Percentiles rank a stretch among this genome's conserved stretches.
phyloP scores from a whole-genome alignment of 305 asterid species.

The Striga hermonthica region DNA sequence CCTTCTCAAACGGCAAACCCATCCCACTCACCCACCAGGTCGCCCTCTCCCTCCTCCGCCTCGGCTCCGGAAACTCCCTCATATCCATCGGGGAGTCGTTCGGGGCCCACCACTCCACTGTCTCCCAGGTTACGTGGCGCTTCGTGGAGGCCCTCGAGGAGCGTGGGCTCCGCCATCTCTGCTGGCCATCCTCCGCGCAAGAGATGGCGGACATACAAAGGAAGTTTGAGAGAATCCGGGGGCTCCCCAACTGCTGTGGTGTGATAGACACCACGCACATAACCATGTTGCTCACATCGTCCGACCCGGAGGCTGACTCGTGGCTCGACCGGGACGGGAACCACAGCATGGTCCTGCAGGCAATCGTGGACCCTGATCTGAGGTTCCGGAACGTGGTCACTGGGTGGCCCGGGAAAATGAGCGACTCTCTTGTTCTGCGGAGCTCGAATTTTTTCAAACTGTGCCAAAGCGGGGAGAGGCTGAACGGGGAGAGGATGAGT shows the following conservation, averaged over 20 bases:
- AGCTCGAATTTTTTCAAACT: conserved; percentile 52
- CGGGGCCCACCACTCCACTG: conserved; percentile 78
- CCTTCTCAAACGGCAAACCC: conserved; percentile 62
- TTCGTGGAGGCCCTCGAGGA: conserved; percentile 86
- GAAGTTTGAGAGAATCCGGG: conserved; percentile 58
- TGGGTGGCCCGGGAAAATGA: conserved; percentile 85
- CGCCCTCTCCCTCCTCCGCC: conserved; percentile 72
- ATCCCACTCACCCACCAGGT: conserved; percentile 77
- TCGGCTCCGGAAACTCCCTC: conserved; percentile 78
- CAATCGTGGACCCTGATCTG: conserved; percentile 63
- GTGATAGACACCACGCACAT: conserved; percentile 73
- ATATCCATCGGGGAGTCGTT: conserved; percentile 78
- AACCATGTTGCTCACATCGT: conserved; percentile 63
- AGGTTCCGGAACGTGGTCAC: conserved; percentile 68
- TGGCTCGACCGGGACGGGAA: conserved; percentile 62
- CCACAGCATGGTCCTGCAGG: conserved; percentile 89
- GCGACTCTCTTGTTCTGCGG: conserved; percentile 47
- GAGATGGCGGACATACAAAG: conserved; percentile 44
- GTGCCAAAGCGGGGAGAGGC: conserved; percentile 55
- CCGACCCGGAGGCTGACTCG: conserved; percentile 57
- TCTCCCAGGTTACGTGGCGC: conserved; percentile 91
- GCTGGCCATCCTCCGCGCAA: conserved; percentile 63
- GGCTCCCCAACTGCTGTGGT: conserved; percentile 84
- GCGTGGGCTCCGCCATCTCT: conserved; percentile 59
- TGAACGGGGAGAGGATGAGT: conserved; percentile 54